A percentile compares a stretch with the other conserved stretches of the same genome.
phyloP scores from a whole-genome alignment of 2,329 filamentous ascomycete species.

The Claviceps purpurea region DNA sequence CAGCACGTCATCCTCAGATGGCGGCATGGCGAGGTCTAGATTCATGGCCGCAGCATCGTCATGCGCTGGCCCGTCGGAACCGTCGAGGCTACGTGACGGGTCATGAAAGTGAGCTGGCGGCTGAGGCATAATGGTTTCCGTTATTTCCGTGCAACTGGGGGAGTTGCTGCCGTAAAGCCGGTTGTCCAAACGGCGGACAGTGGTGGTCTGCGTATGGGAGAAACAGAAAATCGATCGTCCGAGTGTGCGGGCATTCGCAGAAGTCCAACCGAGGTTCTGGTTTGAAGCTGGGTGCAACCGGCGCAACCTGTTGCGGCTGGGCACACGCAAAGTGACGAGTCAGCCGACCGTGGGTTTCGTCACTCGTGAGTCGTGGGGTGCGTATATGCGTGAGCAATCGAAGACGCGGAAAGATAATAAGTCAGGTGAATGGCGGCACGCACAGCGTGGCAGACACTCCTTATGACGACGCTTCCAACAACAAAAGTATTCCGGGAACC shows the following conservation, averaged over 20 bases:
- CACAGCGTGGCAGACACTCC: neutral
- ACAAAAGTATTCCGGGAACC: too few relatives aligned
- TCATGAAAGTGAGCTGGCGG: slow-evolving; percentile 28
- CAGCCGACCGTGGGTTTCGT: neutral
- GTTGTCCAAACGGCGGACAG: neutral
- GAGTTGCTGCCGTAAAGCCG: neutral
- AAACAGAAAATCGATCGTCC: neutral
- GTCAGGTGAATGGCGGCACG: neutral
- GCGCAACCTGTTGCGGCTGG: neutral
- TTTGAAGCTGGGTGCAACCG: neutral
- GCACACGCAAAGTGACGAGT: neutral
- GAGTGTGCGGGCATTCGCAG: neutral
- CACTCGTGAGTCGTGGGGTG: neutral
- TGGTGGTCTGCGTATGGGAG: neutral
- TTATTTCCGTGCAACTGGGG: neutral
- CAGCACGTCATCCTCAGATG: slow-evolving; percentile 22
- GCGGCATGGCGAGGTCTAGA: slow-evolving; percentile 25
- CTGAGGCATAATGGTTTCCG: slow-evolving; percentile 26
- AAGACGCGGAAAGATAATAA: neutral
- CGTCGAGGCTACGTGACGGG: slow-evolving; percentile 26
- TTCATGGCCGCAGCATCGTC: slow-evolving; percentile 19
- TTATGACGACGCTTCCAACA: too few relatives aligned
- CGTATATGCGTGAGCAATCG: neutral
- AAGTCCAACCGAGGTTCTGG: neutral
- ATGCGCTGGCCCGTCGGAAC: slow-evolving; percentile 17